phyloP scores from a whole-genome alignment of 139 green algal species.

The Prasinococcaceae sp. region DNA sequence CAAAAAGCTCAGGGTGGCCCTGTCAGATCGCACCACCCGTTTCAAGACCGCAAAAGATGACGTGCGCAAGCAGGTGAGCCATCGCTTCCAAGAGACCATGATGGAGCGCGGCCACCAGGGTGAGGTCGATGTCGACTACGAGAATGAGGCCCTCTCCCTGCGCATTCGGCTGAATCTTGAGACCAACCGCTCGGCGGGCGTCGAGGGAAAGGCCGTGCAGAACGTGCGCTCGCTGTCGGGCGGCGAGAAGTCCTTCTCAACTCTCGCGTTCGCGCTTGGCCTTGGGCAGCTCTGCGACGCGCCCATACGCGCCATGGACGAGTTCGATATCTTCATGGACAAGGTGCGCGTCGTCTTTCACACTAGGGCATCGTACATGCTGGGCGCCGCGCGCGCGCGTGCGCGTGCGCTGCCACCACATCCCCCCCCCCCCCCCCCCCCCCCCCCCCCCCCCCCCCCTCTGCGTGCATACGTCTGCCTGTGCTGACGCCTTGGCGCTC shows the following conservation, averaged over 20 bases:
- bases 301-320: slow-evolving; percentile 70
- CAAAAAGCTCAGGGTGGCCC: background rate
- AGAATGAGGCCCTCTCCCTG: background rate
- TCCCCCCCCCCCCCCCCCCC: too few species aligned
- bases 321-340: slow-evolving; percentile 80
- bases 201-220: background rate
- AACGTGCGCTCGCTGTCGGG: slow-evolving; percentile 24
- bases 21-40: background rate
- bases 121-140: slow-evolving; percentile 6
- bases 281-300: slow-evolving; percentile 54
- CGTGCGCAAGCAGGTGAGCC: slow-evolving; percentile 1
- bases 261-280: slow-evolving; percentile 69
- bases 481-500: too few species aligned
- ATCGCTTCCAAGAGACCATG: slow-evolving; percentile 8
- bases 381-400: too few species aligned
- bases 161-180: background rate
- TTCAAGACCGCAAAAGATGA: background rate
- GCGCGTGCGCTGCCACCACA: too few species aligned
- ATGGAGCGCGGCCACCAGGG: background rate
- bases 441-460: too few species aligned
- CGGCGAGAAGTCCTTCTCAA: slow-evolving; percentile 78
- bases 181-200: too few species aligned
- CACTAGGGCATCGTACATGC: too few species aligned
- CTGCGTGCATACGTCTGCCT: too few species aligned
- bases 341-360: too few species aligned